These are phyloP conservation scores for Lactarius indigo DNA, from an alignment of 768 basidiomycete species.

Conservation along the genomic window DNA sequence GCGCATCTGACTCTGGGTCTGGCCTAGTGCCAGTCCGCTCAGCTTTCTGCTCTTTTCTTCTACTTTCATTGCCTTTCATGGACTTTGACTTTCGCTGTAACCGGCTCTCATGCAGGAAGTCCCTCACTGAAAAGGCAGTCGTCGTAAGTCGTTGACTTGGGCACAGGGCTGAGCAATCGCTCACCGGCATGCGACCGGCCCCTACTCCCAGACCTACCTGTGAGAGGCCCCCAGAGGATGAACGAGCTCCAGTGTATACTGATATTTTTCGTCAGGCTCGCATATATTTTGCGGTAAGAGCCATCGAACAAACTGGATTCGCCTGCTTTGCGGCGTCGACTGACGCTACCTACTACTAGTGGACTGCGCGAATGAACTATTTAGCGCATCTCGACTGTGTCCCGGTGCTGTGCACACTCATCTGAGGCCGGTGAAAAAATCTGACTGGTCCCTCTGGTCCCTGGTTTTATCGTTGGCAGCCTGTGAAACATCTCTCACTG, in stretches of 20 bases:
- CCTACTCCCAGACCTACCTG: slow-evolving; percentile 51
- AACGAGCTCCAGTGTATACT: neutral
- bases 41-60: neutral
- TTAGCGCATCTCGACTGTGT: slow-evolving; percentile 72
- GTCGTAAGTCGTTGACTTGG: slow-evolving; percentile 50
- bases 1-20: too few relatives aligned
- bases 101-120: slow-evolving; percentile 66
- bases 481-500: slow-evolving; percentile 74
- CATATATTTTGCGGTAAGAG: slow-evolving; percentile 76
- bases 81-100: slow-evolving; percentile 78
- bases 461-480: slow-evolving; percentile 41
- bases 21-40: neutral
- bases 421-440: slow-evolving; percentile 1
- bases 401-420: slow-evolving; percentile 48
- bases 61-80: slow-evolving; percentile 38
- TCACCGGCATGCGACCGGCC: slow-evolving; percentile 27
- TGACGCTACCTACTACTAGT: slow-evolving; percentile 40
- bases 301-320: neutral
- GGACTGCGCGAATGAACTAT: slow-evolving; percentile 81
- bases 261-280: slow-evolving; percentile 49
- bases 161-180: neutral
- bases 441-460: neutral
- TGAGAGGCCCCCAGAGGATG: slow-evolving; percentile 31
- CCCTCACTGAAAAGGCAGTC: slow-evolving; percentile 74
- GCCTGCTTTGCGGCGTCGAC: neutral